Percentiles rank a stretch among this genome's conserved stretches.
Conservation (phyloP, 768 basidiomycete genomes). For the Lyophyllum atratum region DNA sequence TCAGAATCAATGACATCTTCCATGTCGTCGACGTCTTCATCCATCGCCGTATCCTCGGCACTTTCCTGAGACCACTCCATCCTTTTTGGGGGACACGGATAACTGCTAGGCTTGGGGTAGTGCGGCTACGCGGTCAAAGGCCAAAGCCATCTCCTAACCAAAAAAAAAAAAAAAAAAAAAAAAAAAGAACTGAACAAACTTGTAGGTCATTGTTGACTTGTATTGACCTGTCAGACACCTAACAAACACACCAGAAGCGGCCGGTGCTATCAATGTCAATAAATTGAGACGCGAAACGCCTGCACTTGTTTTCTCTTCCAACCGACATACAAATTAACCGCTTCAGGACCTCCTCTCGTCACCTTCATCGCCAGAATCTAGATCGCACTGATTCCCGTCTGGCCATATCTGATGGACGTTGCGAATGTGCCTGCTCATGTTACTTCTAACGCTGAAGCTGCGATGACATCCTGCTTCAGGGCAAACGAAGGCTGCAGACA, state of each 20-base stretch:
- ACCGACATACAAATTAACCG: background rate
- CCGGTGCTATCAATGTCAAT: background rate
- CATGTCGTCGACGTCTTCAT: background rate
- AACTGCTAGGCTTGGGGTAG: no score
- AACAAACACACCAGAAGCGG: background rate
- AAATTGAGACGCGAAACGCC: background rate
- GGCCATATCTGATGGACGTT: conserved; percentile 27
- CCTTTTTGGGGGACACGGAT: no score
- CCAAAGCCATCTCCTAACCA: no score
- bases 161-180: no score
- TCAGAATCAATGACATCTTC: background rate
- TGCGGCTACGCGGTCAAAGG: no score
- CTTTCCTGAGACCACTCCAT: background rate
- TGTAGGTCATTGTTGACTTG: background rate
- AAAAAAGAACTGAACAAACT: no score
- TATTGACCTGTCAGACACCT: background rate
- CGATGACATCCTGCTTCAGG: conserved; percentile 66
- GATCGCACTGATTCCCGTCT: conserved; percentile 14
- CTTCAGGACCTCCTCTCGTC: conserved; percentile 10
- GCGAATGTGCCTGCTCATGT: conserved; percentile 69
- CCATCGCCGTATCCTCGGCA: background rate
- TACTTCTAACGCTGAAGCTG: conserved; percentile 67
- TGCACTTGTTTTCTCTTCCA: background rate
- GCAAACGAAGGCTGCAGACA: conserved; percentile 52
- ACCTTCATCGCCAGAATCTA: conserved; percentile 19